Conservation (phyloP, 768 basidiomycete genomes). For the Boletus speciosus region DNA sequence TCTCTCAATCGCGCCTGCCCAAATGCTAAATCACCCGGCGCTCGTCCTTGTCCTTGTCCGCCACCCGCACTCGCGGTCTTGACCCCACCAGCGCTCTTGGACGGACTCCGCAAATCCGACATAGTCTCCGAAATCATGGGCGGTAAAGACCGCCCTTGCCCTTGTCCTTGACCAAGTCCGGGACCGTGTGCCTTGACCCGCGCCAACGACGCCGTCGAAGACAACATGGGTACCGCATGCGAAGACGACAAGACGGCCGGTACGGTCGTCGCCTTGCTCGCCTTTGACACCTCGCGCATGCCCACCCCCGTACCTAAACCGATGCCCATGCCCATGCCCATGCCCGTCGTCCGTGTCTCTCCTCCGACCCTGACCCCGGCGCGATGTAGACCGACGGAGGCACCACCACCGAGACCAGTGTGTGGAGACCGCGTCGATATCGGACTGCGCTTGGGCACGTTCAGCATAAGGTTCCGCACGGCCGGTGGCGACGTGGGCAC, state of each 20-base stretch:
- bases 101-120: conserved; percentile 12
- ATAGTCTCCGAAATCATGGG: conserved; percentile 35
- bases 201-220: conserved; percentile 74
- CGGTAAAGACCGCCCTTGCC: conserved; percentile 21
- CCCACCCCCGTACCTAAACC: conserved; percentile 10
- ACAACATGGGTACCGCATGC: conserved; percentile 67
- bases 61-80: background rate
- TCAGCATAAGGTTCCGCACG: conserved; percentile 11
- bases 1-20: conserved; percentile 75
- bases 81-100: conserved; percentile 8
- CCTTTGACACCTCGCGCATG: conserved; percentile 25
- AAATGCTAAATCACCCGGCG: conserved; percentile 55
- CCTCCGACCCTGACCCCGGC: background rate
- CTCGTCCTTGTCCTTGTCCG: conserved; percentile 8
- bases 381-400: background rate
- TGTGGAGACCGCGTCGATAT: background rate
- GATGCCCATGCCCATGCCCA: background rate
- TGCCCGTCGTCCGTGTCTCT: background rate
- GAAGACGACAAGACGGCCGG: conserved; percentile 70
- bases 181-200: conserved; percentile 35
- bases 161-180: conserved; percentile 20
- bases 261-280: conserved; percentile 61
- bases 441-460: conserved; percentile 12
- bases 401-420: background rate
- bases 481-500: background rate